Base-by-base conservation (phyloP, 148 eudicot genomes). In the Arctostaphylos glauca region DNA sequence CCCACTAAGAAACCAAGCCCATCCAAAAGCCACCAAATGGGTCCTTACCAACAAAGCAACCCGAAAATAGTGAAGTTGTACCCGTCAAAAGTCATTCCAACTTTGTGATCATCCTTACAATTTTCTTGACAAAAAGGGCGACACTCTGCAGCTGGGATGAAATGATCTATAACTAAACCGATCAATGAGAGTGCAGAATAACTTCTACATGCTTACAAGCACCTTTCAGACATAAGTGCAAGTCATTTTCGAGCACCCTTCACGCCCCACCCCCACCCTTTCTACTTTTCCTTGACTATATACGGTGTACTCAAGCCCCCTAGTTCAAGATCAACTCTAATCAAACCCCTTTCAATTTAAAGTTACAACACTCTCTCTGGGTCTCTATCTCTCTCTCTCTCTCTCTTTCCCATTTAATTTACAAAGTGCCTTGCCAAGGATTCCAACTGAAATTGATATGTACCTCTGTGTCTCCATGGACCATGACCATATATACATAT, bases 241-340 rank as follows among this genome's bases (percentile, higher is more conserved):
- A 70, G 76, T 81, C 83, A 52, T 81, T 68, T 81, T 81, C 83
- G 48, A 23, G 74, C 23, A 49, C n/a, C 8, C 38, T 43, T 31
- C 74, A 50, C 6, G 25, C 25, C 62, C 60, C 47, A 49, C 48
- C 25, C 16, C 50, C 79, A 23, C 14, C 19, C 44, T 48, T 21
- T 47, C 50, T 76, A 46, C 21, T 62, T 47, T 47, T 46, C 9
- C 44, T 46, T 47, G 81, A 79, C 43, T 47, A 54, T 77, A 31
- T 41, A 23, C 55, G 50, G 31, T 48, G 54, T 49, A 66, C 56
- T 58, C 38, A 31, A 78, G 43, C 41, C 66, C 15, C 5, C 81
- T n/a, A 0, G 50, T 78, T 59, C 81, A 58, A 43, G 44, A 31
- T 52, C 13, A 52, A 52, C 9, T 52, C 54, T 52, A 52, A 52